phyloP scores from a whole-genome alignment of 2,329 filamentous ascomycete species.

The Pestalotiopsis sp. region DNA sequence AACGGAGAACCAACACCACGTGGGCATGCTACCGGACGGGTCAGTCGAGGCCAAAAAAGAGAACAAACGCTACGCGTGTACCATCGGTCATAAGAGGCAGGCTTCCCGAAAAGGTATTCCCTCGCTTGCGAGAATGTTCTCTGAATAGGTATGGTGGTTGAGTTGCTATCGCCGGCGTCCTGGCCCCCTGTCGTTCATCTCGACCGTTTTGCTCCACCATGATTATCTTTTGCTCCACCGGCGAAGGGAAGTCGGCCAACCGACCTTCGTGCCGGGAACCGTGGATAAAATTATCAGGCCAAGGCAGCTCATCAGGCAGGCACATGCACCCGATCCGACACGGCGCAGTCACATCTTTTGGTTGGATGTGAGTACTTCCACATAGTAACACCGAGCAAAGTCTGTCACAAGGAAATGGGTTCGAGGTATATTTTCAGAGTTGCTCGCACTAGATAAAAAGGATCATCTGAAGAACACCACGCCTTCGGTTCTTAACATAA shows the following conservation, averaged over 20 bases:
- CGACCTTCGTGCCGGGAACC: background rate
- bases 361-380: background rate
- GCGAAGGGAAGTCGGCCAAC: background rate
- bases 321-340: background rate
- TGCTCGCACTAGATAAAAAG: background rate
- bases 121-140: background rate
- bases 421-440: background rate
- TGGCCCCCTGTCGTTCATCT: background rate
- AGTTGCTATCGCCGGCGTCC: background rate
- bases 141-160: background rate
- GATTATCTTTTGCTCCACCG: background rate
- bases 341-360: background rate
- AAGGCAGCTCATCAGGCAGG: background rate
- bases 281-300: background rate
- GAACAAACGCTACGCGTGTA: background rate
- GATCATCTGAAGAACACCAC: background rate
- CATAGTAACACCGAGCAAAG: background rate
- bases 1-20: background rate
- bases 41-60: background rate
- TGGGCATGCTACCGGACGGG: background rate
- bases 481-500: background rate
- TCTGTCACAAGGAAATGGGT: background rate
- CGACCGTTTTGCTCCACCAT: background rate
- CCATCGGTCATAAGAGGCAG: background rate
- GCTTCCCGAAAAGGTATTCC: background rate